phyloP scores from a whole-genome alignment of 2,329 filamentous ascomycete species.

The Colletotrichum chlorophyti region DNA sequence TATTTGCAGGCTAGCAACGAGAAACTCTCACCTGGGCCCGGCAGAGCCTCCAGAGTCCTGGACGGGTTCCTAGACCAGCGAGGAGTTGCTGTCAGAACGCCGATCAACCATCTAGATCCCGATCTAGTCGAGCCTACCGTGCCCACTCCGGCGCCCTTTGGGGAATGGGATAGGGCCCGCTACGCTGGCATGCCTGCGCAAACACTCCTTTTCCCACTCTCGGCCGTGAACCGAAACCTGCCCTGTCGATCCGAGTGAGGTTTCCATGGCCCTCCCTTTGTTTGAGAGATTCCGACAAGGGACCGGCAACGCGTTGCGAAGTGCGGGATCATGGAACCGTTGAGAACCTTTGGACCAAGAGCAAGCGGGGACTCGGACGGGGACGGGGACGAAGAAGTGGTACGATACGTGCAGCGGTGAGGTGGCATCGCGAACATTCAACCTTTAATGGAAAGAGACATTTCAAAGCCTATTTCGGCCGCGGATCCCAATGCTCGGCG shows the following conservation, averaged over 20 bases:
- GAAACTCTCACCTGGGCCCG: neutral
- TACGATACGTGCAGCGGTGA: conserved; percentile 16
- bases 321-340: neutral
- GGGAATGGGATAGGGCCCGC: neutral
- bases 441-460: neutral
- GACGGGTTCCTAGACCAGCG: neutral
- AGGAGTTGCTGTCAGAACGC: neutral
- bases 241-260: neutral
- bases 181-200: neutral
- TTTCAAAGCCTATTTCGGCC: neutral
- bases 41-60: conserved; percentile 20
- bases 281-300: no score
- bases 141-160: conserved; percentile 16
- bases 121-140: conserved; percentile 13
- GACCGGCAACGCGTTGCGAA: no score
- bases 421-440: neutral
- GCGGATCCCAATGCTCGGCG: neutral
- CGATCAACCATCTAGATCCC: conserved; percentile 18
- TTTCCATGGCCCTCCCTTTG: no score
- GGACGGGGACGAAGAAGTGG: no score
- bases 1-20: no score
- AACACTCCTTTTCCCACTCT: neutral
- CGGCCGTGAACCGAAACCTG: conserved; percentile 10
- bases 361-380: no score
- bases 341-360: neutral